A percentile compares a stretch with the other conserved stretches of the same genome.
phyloP scores from a whole-genome alignment of 768 basidiomycete genomes.

The Neoboletus subvelutipes region DNA sequence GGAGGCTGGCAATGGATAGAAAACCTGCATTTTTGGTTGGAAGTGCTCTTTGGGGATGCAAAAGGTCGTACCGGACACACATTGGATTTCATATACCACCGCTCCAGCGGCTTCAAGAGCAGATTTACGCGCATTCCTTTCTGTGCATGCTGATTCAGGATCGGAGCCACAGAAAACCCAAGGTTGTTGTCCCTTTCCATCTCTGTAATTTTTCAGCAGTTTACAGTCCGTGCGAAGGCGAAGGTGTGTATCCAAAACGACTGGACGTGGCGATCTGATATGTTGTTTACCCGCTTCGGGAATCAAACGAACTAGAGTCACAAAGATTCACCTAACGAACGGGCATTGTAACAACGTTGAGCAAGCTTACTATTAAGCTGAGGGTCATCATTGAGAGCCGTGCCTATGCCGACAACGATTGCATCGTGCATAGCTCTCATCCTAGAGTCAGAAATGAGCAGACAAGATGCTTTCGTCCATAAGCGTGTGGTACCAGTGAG shows the following conservation, averaged over 20 bases:
- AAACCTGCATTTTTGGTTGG: slow-evolving; percentile 26
- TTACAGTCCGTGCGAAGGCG: slow-evolving; percentile 66
- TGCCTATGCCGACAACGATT: slow-evolving; percentile 89
- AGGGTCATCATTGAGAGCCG: slow-evolving; percentile 88
- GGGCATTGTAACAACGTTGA: neutral
- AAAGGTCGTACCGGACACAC: slow-evolving; percentile 35
- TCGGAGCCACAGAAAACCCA: slow-evolving; percentile 61
- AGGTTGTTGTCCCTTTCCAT: slow-evolving; percentile 61
- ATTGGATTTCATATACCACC: slow-evolving; percentile 52
- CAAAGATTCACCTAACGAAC: neutral
- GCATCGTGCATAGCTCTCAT: slow-evolving; percentile 91
- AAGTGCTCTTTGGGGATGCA: neutral
- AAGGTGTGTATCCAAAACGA: slow-evolving; percentile 78
- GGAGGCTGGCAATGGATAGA: slow-evolving; percentile 48
- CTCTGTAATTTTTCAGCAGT: slow-evolving; percentile 62
- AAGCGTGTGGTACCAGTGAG: slow-evolving; percentile 67
- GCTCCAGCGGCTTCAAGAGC: slow-evolving; percentile 68
- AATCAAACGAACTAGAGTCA: slow-evolving; percentile 52
- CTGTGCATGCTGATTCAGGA: slow-evolving; percentile 6
- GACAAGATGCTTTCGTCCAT: neutral
- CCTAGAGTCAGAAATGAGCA: slow-evolving; percentile 42
- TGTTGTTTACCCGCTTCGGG: slow-evolving; percentile 39
- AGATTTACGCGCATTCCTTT: slow-evolving; percentile 34
- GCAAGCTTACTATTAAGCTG: slow-evolving; percentile 81
- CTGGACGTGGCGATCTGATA: slow-evolving; percentile 65